Base-by-base conservation (phyloP, 805 yeast genomes). In the Lipomyces spencermartinsiae region DNA sequence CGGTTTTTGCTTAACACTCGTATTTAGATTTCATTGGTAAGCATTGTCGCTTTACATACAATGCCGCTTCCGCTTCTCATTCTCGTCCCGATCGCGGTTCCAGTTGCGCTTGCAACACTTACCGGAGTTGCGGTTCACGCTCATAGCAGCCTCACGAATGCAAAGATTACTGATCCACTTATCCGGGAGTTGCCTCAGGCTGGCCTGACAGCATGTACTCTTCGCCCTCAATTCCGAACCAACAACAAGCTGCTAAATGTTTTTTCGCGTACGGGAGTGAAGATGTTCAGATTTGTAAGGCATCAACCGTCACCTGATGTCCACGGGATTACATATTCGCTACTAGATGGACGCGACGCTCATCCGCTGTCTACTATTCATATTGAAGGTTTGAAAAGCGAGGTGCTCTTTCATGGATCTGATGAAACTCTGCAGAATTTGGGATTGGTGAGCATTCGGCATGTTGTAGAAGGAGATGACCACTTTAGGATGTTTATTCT, bases 401-500 rank as follows among this genome's bases (percentile, higher is more conserved):
- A 58, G 51, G 49, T 69, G 19, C 39, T 57, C 22, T 59, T 69
- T 31, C 65, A 62, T 25, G 64, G 37, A 3, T 22, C 57, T 14
- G 56, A 43, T 29, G 59, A 34, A 54, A 59, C n/a, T 19, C 10
- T 60, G 8, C 51, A 25, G 29, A 33, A 51, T 29, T 79, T 87
- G 46, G 91, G 91, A 14, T 85, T 90, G 89, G 90, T 87, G 75
- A 80, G 85, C 37, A 81, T 87, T 51, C 82, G 83, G 66, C 90
- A 87, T 73, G 77, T 84, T 61, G 89, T 86, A 29, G 91, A 87
- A 75, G 89, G 89, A 1, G 80, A 82, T 51, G 91, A 87, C 73
- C 80, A 84, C 69, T 87, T 87, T 76, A 80, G 90, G 72, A 80
- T 85, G 81, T 88, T 88, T 76, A 83, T 84, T 55, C 79, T 88